A percentile compares a stretch with the other conserved stretches of the same genome.
Evolutionary conservation across 441 rosid genomes (phyloP).

Genomic region (Bruguiera hainesii): DNA sequence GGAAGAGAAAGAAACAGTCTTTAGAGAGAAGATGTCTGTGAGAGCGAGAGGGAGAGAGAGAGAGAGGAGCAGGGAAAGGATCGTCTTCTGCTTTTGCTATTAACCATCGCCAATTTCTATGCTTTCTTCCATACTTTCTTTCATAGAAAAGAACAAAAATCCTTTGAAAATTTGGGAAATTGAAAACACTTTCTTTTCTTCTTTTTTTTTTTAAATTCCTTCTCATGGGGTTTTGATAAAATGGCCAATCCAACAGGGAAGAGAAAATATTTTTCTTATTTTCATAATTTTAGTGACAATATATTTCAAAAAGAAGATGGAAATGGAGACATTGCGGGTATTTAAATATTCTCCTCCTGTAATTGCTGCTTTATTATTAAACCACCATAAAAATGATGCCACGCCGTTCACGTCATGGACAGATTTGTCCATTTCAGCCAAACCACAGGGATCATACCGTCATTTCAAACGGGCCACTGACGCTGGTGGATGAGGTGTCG

Average conservation of each 20-base stretch:
- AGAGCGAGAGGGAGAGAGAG: slow-evolving; percentile 21
- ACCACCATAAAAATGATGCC: not conserved
- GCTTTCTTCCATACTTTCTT: slow-evolving; percentile 21
- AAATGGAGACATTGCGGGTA: not conserved
- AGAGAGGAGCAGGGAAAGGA: not conserved
- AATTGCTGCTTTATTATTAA: not conserved
- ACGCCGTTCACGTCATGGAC: not conserved
- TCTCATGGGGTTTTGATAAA: slow-evolving; percentile 26
- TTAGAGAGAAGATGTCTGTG: not conserved
- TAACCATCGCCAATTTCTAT: slow-evolving; percentile 53
- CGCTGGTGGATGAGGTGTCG: slow-evolving; percentile 25
- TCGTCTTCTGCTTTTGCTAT: slow-evolving; percentile 23
- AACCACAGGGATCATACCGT: not conserved
- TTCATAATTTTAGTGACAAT: not conserved
- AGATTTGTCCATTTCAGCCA: not conserved
- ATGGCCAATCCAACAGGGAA: slow-evolving; percentile 43
- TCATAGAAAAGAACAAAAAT: slow-evolving; percentile 28
- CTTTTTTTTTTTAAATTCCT: not conserved
- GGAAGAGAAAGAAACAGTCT: not conserved
- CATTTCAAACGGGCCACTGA: not conserved
- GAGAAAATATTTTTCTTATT: not conserved
- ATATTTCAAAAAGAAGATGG: not conserved
- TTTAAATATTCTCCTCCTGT: not conserved
- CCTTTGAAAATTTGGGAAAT: slow-evolving; percentile 3
- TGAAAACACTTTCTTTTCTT: not conserved